These are phyloP conservation scores for Iberis amara DNA, from an alignment of 441 rosid genomes.

Conservation along the genomic window DNA sequence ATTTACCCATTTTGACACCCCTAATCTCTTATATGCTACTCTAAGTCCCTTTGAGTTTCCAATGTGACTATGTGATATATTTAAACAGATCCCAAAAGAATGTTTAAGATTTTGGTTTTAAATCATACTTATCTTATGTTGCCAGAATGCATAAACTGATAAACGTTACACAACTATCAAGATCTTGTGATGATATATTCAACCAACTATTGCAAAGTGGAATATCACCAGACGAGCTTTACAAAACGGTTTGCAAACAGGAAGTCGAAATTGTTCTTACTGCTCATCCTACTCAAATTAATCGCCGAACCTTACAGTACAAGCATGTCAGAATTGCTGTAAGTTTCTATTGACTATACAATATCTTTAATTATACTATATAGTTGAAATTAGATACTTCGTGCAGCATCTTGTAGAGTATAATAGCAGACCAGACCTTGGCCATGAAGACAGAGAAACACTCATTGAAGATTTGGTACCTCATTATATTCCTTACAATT, in stretches of 20 bases:
- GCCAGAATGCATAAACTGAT: conserved; percentile 66
- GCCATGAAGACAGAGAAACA: conserved; percentile 86
- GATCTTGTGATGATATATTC: conserved; percentile 83
- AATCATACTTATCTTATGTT: background rate
- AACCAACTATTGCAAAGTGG: conserved; percentile 70
- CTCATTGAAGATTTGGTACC: conserved; percentile 88
- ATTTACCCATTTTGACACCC: too few species aligned
- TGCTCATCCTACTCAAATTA: conserved; percentile 95
- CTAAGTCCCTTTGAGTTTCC: too few species aligned
- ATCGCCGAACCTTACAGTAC: conserved; percentile 85
- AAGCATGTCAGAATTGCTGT: conserved; percentile 88
- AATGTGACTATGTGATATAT: too few species aligned
- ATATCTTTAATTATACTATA: too few species aligned
- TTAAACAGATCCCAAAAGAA: too few species aligned
- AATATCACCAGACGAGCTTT: conserved; percentile 65
- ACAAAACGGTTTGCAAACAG: conserved; percentile 76
- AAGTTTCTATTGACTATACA: too few species aligned
- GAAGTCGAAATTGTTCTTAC: conserved; percentile 92
- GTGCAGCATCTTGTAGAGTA: conserved; percentile 82
- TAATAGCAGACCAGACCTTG: conserved; percentile 78
- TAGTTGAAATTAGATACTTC: too few species aligned
- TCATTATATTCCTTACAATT: conserved; percentile 1
- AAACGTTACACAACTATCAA: conserved; percentile 46
- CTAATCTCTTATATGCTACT: too few species aligned
- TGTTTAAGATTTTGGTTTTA: background rate